Percentiles rank a stretch among this genome's conserved stretches.
Conservation (phyloP, 2,329 filamentous ascomycete genomes). For the Grosmannia serpens region DNA sequence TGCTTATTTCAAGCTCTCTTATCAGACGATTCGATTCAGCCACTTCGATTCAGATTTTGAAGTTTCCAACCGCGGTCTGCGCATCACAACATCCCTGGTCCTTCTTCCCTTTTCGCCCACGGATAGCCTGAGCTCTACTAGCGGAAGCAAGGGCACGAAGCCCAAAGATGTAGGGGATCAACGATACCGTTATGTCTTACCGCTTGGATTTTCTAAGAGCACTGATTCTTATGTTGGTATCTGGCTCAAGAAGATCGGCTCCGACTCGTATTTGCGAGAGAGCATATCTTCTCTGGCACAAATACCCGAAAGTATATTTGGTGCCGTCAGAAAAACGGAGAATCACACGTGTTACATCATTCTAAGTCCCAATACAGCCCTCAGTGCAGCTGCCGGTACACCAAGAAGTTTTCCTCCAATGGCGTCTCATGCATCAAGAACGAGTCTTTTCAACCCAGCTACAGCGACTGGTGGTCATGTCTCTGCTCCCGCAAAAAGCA, state of each 20-base stretch:
- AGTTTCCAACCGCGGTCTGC: background rate
- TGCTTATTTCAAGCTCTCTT: background rate
- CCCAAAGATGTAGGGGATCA: background rate
- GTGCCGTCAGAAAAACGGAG: background rate
- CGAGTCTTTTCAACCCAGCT: no score
- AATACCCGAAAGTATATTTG: background rate
- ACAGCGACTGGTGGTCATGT: no score
- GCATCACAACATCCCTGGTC: background rate
- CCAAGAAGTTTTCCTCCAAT: background rate
- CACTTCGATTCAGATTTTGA: background rate
- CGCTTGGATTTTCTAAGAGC: background rate
- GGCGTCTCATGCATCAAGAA: no score
- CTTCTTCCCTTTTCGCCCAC: background rate
- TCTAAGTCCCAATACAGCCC: background rate
- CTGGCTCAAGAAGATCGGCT: slow-evolving; percentile 6
- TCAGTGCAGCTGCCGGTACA: background rate
- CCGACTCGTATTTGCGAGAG: slow-evolving; percentile 6
- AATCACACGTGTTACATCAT: background rate
- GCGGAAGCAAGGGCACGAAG: background rate
- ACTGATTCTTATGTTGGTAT: slow-evolving; percentile 5
- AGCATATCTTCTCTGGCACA: background rate
- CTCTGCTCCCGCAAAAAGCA: background rate
- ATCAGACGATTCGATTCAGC: background rate
- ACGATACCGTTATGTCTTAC: background rate
- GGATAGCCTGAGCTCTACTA: background rate